Base-by-base conservation (phyloP, 768 basidiomycete species). In the Tylopilus rubrobrunneus region DNA sequence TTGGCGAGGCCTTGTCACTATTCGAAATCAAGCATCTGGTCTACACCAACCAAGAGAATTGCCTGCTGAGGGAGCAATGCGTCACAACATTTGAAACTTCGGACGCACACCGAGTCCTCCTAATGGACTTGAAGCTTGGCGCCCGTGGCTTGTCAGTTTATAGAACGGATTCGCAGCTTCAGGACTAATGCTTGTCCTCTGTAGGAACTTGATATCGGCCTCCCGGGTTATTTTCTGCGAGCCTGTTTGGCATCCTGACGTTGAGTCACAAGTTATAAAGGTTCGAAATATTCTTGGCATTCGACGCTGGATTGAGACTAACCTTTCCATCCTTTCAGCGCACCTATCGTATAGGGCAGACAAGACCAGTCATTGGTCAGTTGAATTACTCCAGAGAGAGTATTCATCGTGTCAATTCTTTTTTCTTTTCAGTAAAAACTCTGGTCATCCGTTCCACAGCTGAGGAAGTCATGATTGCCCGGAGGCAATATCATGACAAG, bases 251-350 rank as follows among this genome's bases (percentile, higher is more conserved):
- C 86, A 85, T 56, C 87, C 87, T 23, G 93, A 96, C 63, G 87
- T 92, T 3, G 90, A 95, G 67, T 85, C 85, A 43, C 93, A 96
- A 65, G 93, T 92, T 0, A 88, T 96, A 69, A 94, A 93, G 80
- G 76, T 80, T 42, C 45, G 64, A 47, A 37, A 17, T 23, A 25
- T 44, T 39, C 28, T n/a, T 51, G 12, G 25, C 23, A 31, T 33
- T 27, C 10, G 28, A 8, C 11, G 9, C 5, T 17, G 23, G 36
- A 23, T 51, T 56, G 56, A 50, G 29, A 7, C 10, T 31, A 8
- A 7, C 10, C 29, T 31, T 31, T 52, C 31, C 29, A 27, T 31
- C 29, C 23, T 31, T 23, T 8, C 42, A 80, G 77, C 90, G 93
- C 66, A 86, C 79, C 2, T 91, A 94, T 74, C 90, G 93, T 60